Evolutionary conservation across 129 eudicot species (phyloP).

Genomic region (Gnaphalium uliginosum): DNA sequence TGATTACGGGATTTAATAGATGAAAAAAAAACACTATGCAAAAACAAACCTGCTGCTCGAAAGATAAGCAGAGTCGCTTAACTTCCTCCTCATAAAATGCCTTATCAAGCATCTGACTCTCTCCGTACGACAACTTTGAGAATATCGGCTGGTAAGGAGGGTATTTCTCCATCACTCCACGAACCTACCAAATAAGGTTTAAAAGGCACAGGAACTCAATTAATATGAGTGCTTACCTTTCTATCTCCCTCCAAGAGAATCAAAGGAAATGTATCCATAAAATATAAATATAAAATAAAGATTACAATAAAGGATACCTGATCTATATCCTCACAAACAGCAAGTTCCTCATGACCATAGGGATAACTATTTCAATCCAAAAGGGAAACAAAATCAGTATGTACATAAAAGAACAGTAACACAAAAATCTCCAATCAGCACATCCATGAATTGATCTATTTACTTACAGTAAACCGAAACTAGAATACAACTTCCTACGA

Average conservation of each 20-base stretch:
- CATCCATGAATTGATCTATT: neutral
- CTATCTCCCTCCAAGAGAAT: neutral
- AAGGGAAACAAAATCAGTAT: neutral
- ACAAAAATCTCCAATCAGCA: constrained; percentile 7
- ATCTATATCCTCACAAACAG: constrained; percentile 89
- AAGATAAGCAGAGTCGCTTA: constrained; percentile 89
- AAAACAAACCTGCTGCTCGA: constrained; percentile 90
- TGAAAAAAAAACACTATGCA: neutral
- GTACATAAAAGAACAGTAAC: neutral
- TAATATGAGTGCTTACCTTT: neutral
- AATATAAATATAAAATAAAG: neutral
- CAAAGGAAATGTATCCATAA: no score
- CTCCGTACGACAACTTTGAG: constrained; percentile 86
- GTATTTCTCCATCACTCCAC: constrained; percentile 94
- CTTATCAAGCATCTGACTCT: constrained; percentile 98
- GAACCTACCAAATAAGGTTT: constrained; percentile 51
- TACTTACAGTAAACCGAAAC: constrained; percentile 92
- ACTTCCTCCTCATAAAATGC: constrained; percentile 99
- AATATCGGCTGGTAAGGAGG: constrained; percentile 97
- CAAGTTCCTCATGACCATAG: constrained; percentile 97
- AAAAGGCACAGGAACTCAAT: no score
- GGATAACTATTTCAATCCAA: constrained; percentile 63
- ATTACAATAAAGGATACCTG: constrained; percentile 49
- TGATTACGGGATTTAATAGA: neutral
- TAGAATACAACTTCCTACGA: constrained; percentile 88